Conservation (phyloP, 176 grass and related monocot genomes). For the Ensete glaucum region DNA sequence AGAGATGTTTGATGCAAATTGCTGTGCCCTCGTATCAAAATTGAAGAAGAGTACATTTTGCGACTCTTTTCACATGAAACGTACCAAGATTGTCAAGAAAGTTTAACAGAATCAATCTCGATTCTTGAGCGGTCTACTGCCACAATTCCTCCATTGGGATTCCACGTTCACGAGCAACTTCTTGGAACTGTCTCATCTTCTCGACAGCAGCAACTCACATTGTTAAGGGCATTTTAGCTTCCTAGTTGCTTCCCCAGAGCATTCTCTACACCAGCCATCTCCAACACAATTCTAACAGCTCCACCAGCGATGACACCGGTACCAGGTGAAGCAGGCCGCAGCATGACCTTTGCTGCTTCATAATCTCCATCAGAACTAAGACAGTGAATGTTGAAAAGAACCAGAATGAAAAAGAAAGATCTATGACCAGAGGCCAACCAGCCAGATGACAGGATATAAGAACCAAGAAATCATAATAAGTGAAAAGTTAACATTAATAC, state of each 20-base stretch:
- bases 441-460: neutral
- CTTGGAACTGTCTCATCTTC: constrained; percentile 59
- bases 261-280: constrained; percentile 84
- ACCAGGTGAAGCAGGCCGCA: constrained; percentile 84
- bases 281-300: constrained; percentile 65
- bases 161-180: constrained; percentile 56
- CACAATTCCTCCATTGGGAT: constrained; percentile 77
- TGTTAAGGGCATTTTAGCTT: constrained; percentile 74
- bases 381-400: constrained; percentile 14
- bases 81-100: neutral
- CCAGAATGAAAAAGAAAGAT: constrained; percentile 11
- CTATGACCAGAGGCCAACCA: neutral
- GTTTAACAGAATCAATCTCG: neutral
- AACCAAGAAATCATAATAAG: neutral
- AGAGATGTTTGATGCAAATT: too few relatives aligned
- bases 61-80: neutral
- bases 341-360: constrained; percentile 76
- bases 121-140: constrained; percentile 37
- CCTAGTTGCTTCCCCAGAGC: constrained; percentile 81
- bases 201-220: constrained; percentile 65
- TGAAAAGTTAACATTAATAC: neutral
- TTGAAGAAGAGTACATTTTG: neutral
- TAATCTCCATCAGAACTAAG: constrained; percentile 60
- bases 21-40: neutral
- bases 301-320: constrained; percentile 71